Conservation (phyloP, 2,329 filamentous ascomycete genomes). For the Aureobasidium uvarum region DNA sequence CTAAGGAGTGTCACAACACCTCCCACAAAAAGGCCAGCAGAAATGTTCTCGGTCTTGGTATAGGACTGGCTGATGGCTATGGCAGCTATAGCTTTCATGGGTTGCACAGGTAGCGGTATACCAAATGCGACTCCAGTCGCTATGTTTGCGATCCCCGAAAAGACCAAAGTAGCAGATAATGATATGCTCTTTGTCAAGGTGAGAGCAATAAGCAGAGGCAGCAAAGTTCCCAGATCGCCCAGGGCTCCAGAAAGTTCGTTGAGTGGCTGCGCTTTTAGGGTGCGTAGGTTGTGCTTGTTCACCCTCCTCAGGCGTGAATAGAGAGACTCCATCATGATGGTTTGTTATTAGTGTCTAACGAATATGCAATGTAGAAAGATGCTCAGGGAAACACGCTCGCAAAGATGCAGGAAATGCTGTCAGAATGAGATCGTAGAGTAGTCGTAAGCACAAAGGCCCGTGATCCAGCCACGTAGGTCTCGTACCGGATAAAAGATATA, state of each 20-base stretch:
- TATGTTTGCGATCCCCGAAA: conserved; percentile 85
- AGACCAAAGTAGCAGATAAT: conserved; percentile 78
- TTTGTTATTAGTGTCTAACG: neutral
- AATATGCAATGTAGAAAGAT: conserved; percentile 1
- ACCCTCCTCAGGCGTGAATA: conserved; percentile 33
- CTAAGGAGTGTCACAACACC: conserved; percentile 72
- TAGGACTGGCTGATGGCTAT: conserved; percentile 74
- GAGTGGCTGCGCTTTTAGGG: conserved; percentile 56
- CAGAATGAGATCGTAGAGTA: neutral
- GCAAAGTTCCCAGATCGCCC: conserved; percentile 84
- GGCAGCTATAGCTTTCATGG: conserved; percentile 86
- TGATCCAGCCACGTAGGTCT: conserved; percentile 18
- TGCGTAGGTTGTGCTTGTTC: conserved; percentile 54
- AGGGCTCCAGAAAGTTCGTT: conserved; percentile 84
- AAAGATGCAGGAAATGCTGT: neutral
- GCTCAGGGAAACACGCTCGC: neutral
- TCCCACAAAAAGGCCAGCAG: conserved; percentile 78
- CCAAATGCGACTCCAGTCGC: conserved; percentile 79
- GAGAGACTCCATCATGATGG: conserved; percentile 26
- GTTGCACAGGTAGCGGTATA: conserved; percentile 86
- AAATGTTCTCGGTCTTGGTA: conserved; percentile 68
- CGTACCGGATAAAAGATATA: conserved; percentile 6
- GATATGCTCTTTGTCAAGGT: conserved; percentile 75
- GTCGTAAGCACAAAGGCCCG: conserved; percentile 9
- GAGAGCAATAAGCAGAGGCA: conserved; percentile 85